Percentiles rank a stretch among this genome's conserved stretches.
Evolutionary conservation across 495 filamentous ascomycete species (phyloP).

Genomic region (Durotheca rogersii): DNA sequence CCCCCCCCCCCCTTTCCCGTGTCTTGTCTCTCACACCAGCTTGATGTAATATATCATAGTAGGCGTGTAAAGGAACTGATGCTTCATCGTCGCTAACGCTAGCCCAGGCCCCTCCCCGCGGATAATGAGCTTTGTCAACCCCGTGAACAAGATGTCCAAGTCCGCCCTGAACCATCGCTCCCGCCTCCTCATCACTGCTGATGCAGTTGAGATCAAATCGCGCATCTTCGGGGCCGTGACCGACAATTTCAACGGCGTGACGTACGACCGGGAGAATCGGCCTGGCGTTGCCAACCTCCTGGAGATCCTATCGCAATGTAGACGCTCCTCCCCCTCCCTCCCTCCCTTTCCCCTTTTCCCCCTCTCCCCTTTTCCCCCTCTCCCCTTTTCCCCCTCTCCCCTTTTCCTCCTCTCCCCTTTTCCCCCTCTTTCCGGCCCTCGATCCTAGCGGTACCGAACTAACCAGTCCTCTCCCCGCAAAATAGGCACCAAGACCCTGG

Average conservation of each 20-base stretch:
- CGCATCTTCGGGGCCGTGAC: constrained; percentile 79
- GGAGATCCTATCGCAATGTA: constrained; percentile 64
- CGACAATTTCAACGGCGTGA: constrained; percentile 62
- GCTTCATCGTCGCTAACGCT: too few relatives aligned
- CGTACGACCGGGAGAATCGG: constrained; percentile 67
- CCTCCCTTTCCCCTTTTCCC: neutral
- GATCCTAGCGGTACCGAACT: too few relatives aligned
- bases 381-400: neutral
- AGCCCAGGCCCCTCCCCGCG: too few relatives aligned
- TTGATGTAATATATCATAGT: too few relatives aligned
- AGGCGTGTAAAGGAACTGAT: too few relatives aligned
- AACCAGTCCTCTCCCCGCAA: too few relatives aligned
- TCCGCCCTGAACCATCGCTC: constrained; percentile 69
- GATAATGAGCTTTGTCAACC: too few relatives aligned
- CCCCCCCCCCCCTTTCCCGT: constrained; percentile 39
- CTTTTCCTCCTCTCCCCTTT: neutral
- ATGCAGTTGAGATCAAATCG: constrained; percentile 54
- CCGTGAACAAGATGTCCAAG: constrained; percentile 88
- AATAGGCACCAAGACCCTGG: too few relatives aligned
- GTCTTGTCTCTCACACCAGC: constrained; percentile 84
- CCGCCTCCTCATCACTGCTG: constrained; percentile 79
- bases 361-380: too few relatives aligned
- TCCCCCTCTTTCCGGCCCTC: neutral
- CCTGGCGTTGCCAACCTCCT: constrained; percentile 89
- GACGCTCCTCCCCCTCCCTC: neutral